These are phyloP conservation scores for Aspergillus felis DNA, from an alignment of 2,329 filamentous ascomycete species.

Conservation along the genomic window DNA sequence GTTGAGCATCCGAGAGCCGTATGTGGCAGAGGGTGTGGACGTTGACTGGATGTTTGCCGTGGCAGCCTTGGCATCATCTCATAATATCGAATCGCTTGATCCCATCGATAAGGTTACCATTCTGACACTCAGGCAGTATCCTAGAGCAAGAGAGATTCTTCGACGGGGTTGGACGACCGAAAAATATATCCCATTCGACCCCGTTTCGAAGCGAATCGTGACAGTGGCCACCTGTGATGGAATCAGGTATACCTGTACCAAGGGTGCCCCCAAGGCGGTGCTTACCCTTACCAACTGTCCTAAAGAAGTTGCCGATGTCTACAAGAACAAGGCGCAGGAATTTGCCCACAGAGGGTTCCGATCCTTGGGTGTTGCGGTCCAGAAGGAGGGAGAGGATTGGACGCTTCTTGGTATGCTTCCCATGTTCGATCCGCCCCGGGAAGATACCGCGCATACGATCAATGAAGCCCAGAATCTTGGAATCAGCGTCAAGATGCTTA, in stretches of 20 bases:
- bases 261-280: constrained; percentile 73
- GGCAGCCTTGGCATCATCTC: constrained; percentile 70
- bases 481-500: constrained; percentile 77
- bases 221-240: constrained; percentile 64
- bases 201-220: constrained; percentile 76
- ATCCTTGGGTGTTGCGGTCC: constrained; percentile 71
- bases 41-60: constrained; percentile 83
- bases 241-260: constrained; percentile 68
- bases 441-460: constrained; percentile 75
- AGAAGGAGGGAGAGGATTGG: constrained; percentile 72
- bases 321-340: constrained; percentile 68
- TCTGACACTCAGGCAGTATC: constrained; percentile 68
- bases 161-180: constrained; percentile 70
- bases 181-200: constrained; percentile 68
- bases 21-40: constrained; percentile 71
- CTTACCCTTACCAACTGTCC: constrained; percentile 65
- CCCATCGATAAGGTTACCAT: constrained; percentile 78
- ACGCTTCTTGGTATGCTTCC: constrained; percentile 71
- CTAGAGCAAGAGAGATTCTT: constrained; percentile 70
- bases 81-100: constrained; percentile 73
- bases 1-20: constrained; percentile 71
- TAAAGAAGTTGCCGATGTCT: constrained; percentile 60
- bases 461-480: constrained; percentile 70
- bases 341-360: constrained; percentile 76
- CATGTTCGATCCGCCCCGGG: constrained; percentile 76